Conservation (phyloP, 805 yeast genomes). For the Hanseniaspora vineae region DNA sequence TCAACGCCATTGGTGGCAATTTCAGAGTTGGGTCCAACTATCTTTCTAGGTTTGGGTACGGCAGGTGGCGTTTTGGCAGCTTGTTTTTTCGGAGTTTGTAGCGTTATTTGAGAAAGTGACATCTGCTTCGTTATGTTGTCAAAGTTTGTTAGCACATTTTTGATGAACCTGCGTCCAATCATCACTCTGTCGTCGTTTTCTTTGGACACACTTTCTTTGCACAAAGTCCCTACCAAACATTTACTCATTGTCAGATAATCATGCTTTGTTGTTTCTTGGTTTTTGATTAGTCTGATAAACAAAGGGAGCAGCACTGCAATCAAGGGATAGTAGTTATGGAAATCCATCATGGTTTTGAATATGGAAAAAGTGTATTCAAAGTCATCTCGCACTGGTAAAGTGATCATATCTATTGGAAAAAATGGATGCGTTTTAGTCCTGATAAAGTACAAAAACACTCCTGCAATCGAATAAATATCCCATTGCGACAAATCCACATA, state of each 20-base stretch:
- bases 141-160: conserved; percentile 27
- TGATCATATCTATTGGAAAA: conserved; percentile 35
- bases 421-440: conserved; percentile 41
- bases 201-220: conserved; percentile 35
- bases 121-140: background rate
- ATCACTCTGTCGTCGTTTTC: conserved; percentile 33
- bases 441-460: conserved; percentile 32
- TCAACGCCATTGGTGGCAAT: background rate
- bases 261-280: conserved; percentile 30
- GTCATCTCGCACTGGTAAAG: conserved; percentile 41
- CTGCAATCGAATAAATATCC: conserved; percentile 37
- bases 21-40: conserved; percentile 1
- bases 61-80: background rate
- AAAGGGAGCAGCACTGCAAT: conserved; percentile 33
- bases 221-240: conserved; percentile 40
- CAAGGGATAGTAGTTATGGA: conserved; percentile 22
- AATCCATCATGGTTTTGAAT: conserved; percentile 24
- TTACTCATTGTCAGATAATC: conserved; percentile 25
- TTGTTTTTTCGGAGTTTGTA: background rate
- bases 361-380: conserved; percentile 29
- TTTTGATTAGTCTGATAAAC: conserved; percentile 29
- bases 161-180: conserved; percentile 41
- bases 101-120: background rate
- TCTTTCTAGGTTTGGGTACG: background rate
- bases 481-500: conserved; percentile 50